Percentiles rank a stretch among this genome's conserved stretches.
Conservation (phyloP, 176 grass and related monocot genomes). For the Phragmites australis region DNA sequence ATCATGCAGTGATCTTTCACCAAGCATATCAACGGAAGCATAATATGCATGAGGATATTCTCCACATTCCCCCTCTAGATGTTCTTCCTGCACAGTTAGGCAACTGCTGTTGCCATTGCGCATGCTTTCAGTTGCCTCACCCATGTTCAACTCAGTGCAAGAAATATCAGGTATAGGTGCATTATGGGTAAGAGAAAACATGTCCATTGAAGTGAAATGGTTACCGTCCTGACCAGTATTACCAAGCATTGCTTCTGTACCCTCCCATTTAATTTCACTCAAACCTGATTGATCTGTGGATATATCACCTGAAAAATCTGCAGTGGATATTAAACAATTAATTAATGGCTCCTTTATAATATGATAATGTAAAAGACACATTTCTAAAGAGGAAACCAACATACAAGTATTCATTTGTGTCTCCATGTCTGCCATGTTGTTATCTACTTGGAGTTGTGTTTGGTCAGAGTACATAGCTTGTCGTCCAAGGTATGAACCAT, state of each 20-base stretch:
- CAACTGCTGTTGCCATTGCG: conserved; percentile 49
- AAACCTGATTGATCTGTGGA: conserved; percentile 49
- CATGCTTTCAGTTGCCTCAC: conserved; percentile 46
- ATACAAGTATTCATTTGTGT: conserved; percentile 42
- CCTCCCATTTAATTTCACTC: conserved; percentile 43
- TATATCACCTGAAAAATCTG: conserved; percentile 46
- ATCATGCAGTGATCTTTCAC: conserved; percentile 36
- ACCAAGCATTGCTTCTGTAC: conserved; percentile 32
- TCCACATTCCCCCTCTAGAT: conserved; percentile 24
- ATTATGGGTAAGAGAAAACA: conserved; percentile 33
- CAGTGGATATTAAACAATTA: conserved; percentile 32
- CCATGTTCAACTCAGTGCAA: conserved; percentile 37
- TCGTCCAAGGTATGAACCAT: conserved; percentile 33
- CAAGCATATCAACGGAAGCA: conserved; percentile 36
- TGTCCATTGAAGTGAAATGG: conserved; percentile 30
- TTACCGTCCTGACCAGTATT: conserved; percentile 41
- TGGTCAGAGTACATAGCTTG: conserved; percentile 40
- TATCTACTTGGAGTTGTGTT: conserved; percentile 38
- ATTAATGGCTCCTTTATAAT: background rate
- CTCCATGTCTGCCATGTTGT: conserved; percentile 19
- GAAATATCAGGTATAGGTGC: conserved; percentile 38
- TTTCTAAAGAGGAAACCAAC: background rate
- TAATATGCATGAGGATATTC: conserved; percentile 38
- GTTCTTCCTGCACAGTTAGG: conserved; percentile 46
- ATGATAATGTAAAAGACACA: conserved; percentile 12